Evolutionary conservation across 2,329 filamentous ascomycete genomes (phyloP).

Genomic region (Fusarium paranaense): DNA sequence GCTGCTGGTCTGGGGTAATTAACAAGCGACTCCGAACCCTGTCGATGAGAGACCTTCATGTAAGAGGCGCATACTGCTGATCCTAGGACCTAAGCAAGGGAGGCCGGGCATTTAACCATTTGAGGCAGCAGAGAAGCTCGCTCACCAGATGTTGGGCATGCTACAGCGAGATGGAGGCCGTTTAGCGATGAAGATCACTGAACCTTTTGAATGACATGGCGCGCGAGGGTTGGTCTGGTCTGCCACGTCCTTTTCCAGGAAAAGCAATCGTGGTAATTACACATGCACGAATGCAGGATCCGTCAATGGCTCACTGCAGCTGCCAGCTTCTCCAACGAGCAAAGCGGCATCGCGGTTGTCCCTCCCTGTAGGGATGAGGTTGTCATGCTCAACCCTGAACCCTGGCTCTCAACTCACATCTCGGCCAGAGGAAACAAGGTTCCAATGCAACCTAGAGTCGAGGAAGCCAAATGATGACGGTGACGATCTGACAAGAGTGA

Average conservation of each 20-base stretch:
- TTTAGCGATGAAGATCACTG: conserved; percentile 21
- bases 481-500: neutral
- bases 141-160: neutral
- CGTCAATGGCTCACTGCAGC: neutral
- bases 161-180: conserved; percentile 4
- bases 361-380: conserved; percentile 19
- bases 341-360: conserved; percentile 12
- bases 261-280: conserved; percentile 21
- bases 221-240: conserved; percentile 16
- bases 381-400: conserved; percentile 30
- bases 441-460: neutral
- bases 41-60: neutral
- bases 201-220: conserved; percentile 20
- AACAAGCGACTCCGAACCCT: conserved; percentile 26
- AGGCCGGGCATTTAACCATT: conserved; percentile 22
- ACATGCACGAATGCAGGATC: conserved; percentile 13
- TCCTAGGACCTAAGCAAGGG: conserved; percentile 1
- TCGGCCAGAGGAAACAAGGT: conserved; percentile 9
- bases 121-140: conserved; percentile 20
- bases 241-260: conserved; percentile 5
- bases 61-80: conserved; percentile 1
- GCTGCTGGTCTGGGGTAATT: conserved; percentile 9
- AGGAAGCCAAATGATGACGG: neutral
- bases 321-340: conserved; percentile 19
- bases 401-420: conserved; percentile 14